Percentiles rank a stretch among this genome's conserved stretches.
Conservation (phyloP, 495 filamentous ascomycete species). For the Cairneyella variabilis region DNA sequence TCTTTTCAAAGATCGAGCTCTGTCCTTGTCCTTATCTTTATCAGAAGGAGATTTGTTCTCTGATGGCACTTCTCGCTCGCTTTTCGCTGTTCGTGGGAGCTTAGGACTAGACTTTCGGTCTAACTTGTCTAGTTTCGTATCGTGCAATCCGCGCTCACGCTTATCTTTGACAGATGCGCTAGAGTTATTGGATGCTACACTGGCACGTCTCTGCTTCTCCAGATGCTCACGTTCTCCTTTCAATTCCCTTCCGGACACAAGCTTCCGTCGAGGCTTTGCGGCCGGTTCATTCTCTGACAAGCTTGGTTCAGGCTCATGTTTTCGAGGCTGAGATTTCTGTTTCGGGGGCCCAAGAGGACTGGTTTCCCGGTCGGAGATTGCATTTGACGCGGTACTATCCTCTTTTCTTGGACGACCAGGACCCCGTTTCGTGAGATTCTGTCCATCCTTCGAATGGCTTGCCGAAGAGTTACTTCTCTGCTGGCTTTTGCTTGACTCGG, state of each 20-base stretch:
- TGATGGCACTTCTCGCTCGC: slow-evolving; percentile 25
- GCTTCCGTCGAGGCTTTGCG: slow-evolving; percentile 53
- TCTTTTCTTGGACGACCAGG: slow-evolving; percentile 46
- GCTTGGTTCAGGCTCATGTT: slow-evolving; percentile 42
- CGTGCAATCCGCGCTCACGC: slow-evolving; percentile 8
- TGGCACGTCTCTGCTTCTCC: slow-evolving; percentile 48
- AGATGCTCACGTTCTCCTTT: slow-evolving; percentile 52
- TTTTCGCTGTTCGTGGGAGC: slow-evolving; percentile 18
- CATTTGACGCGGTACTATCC: slow-evolving; percentile 31
- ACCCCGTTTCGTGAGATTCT: slow-evolving; percentile 36
- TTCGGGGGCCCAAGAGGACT: slow-evolving; percentile 41
- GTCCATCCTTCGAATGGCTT: slow-evolving; percentile 23
- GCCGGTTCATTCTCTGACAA: slow-evolving; percentile 49
- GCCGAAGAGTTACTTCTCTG: slow-evolving; percentile 19
- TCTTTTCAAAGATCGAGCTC: slow-evolving; percentile 36
- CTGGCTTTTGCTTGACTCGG: slow-evolving; percentile 14
- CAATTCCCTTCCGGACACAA: slow-evolving; percentile 55
- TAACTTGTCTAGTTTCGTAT: slow-evolving; percentile 17
- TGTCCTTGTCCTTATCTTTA: slow-evolving; percentile 21
- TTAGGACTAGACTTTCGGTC: slow-evolving; percentile 19
- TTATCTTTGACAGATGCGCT: slow-evolving; percentile 25
- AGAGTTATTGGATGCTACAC: slow-evolving; percentile 44
- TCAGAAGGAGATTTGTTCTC: slow-evolving; percentile 12
- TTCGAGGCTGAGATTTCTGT: slow-evolving; percentile 26
- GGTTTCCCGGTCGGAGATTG: slow-evolving; percentile 49